Evolutionary conservation across 2,329 filamentous ascomycete genomes (phyloP).

Genomic region (Fusarium siculi): DNA sequence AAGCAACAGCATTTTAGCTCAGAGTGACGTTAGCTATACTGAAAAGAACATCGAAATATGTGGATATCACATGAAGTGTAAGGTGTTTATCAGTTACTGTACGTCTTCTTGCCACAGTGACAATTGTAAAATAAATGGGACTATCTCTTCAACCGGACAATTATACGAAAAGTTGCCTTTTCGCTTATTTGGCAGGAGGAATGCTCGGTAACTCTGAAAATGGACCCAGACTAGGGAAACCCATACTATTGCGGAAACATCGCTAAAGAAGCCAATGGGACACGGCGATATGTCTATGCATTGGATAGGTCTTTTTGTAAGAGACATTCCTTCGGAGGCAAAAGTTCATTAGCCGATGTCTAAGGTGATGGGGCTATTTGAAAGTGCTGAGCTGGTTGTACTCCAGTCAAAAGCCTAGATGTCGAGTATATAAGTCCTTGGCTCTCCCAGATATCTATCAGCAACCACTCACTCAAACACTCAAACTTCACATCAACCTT

Average conservation of each 20-base stretch:
- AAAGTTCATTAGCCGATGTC: neutral
- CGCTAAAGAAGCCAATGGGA: accelerated
- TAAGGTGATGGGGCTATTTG: accelerated
- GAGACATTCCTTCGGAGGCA: neutral
- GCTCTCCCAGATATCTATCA: neutral
- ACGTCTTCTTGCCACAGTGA: accelerated
- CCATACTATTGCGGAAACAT: neutral
- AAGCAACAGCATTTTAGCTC: too few species aligned
- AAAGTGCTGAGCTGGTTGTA: neutral
- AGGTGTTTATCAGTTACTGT: accelerated
- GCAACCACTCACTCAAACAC: neutral
- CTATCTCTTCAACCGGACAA: neutral
- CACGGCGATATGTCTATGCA: accelerated
- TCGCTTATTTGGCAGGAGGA: neutral
- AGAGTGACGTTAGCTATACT: too few species aligned
- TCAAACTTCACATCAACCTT: neutral
- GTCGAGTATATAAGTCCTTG: neutral
- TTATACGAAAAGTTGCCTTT: neutral
- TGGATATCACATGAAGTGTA: accelerated
- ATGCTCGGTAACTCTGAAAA: neutral
- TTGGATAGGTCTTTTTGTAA: neutral
- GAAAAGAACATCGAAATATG: accelerated
- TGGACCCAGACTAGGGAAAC: neutral
- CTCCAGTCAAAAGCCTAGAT: neutral
- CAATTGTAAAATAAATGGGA: neutral